Evolutionary conservation across 1,139 yeast species (phyloP), one percentile per base, ranked within the genome.

Genomic region (Nakaseomyces sp.): DNA sequence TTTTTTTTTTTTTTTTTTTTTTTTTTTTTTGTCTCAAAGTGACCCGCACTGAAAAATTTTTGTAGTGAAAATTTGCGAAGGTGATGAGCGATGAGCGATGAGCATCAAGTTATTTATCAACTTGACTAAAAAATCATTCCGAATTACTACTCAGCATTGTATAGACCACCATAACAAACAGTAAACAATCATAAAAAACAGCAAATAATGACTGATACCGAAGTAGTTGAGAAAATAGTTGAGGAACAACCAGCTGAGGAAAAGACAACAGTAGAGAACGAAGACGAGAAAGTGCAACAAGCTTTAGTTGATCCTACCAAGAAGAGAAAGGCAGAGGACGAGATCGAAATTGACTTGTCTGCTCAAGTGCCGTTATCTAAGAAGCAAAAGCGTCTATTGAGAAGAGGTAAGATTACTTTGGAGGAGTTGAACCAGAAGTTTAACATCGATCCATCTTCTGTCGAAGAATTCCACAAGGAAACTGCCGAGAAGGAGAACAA

Each of bases 301-400:
- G 64, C 62, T 32, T 47, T 62, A 20, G 32, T 37, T 19, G 65
- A 61, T 40, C 59, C 63, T 29, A 61, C 64, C 4, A 61, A 60
- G 49, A 63, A 65, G 52, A 65, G 70, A 58, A 56, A 61, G 36
- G 61, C 63, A n/a, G 63, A 58, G 37, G 66, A 60, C 50, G 95
- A 87, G 60, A 72, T 91, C 39, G 94, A 83, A 57, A 86, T 91
- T 51, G 91, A 88, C 58, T 70, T 91, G 46, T 69, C 73, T 24
- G 84, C 79, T 38, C 80, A 87, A 4, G 76, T 83, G 6, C 97
- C 98, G 0, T 70, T 89, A 43, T 88, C 96, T 15, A 88, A 86
- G 65, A 91, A 91, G 61, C 96, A 91, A 65, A 81, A 82, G 57
- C 84, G 98, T 68, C 70, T 82, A 54, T 68, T 85, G 55, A 89